Conservation (phyloP, 768 basidiomycete genomes). For the Amanita thiersii region DNA sequence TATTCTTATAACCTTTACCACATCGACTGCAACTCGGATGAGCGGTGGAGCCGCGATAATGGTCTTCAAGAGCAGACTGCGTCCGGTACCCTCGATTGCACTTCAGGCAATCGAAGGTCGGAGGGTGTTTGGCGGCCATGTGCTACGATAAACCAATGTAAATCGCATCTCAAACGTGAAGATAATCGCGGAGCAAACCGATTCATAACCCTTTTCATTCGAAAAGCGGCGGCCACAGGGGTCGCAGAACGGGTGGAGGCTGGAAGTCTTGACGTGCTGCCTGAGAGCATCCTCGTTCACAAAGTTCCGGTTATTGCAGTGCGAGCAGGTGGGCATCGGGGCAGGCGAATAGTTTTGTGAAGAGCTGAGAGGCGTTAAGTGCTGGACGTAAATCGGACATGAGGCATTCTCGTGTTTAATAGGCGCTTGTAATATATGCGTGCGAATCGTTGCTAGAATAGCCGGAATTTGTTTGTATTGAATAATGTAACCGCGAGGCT, state of each 20-base stretch:
- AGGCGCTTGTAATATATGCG: slow-evolving; percentile 1
- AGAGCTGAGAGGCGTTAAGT: slow-evolving; percentile 5
- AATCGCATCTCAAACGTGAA: not conserved
- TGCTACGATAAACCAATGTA: slow-evolving; percentile 19
- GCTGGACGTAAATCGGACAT: slow-evolving; percentile 7
- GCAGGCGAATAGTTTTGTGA: not conserved
- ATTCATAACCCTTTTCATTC: slow-evolving; percentile 26
- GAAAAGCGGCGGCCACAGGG: slow-evolving; percentile 27
- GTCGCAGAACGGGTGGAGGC: slow-evolving; percentile 27
- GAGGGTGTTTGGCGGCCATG: slow-evolving; percentile 33
- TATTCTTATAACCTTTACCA: slow-evolving; percentile 33
- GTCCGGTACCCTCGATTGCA: slow-evolving; percentile 26
- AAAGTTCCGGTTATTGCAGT: slow-evolving; percentile 26
- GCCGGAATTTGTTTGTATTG: not conserved
- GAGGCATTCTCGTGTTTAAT: slow-evolving; percentile 10
- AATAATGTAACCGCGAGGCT: not conserved
- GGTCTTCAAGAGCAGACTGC: slow-evolving; percentile 32
- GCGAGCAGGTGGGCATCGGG: slow-evolving; percentile 27
- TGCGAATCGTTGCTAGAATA: slow-evolving; percentile 8
- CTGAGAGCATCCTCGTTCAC: slow-evolving; percentile 27
- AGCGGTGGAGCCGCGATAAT: slow-evolving; percentile 33
- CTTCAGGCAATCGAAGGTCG: slow-evolving; percentile 29
- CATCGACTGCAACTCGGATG: slow-evolving; percentile 41
- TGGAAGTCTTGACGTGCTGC: slow-evolving; percentile 29
- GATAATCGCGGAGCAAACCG: slow-evolving; percentile 19